phyloP scores from a whole-genome alignment of 768 basidiomycete species.

The Lactifluus pinguis region DNA sequence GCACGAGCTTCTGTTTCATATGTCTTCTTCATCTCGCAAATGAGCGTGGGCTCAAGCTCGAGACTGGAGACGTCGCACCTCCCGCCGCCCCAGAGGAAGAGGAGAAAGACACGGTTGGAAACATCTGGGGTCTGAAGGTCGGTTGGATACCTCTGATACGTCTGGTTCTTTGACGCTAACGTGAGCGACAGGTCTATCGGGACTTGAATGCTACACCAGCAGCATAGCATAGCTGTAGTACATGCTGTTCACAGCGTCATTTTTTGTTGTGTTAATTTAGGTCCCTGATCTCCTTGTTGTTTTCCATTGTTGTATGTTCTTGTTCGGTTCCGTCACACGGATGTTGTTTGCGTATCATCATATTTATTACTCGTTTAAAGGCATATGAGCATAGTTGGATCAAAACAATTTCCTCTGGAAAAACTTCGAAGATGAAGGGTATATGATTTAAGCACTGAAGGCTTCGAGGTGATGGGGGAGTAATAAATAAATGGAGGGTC shows the following conservation, averaged over 20 bases:
- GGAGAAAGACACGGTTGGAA: conserved; percentile 45
- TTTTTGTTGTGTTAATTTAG: neutral
- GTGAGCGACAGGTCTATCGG: conserved; percentile 33
- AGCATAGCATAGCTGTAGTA: conserved; percentile 4
- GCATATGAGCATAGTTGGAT: conserved; percentile 9
- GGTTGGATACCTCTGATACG: conserved; percentile 14
- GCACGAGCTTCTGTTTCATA: conserved; percentile 99
- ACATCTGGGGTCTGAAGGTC: conserved; percentile 74
- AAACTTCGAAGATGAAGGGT: conserved; percentile 2
- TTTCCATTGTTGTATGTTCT: neutral
- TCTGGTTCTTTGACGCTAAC: neutral
- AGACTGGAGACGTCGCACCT: conserved; percentile 33
- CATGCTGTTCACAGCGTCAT: neutral
- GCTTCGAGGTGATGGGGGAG: neutral
- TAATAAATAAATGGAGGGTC: neutral
- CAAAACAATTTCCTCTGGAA: neutral
- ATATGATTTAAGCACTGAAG: neutral
- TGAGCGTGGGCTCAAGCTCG: conserved; percentile 87
- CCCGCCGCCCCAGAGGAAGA: conserved; percentile 30
- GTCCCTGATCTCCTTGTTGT: neutral
- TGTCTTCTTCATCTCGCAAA: conserved; percentile 94
- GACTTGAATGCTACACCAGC: conserved; percentile 32
- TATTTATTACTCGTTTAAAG: neutral
- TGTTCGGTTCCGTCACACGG: neutral
- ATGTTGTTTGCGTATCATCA: neutral